Percentiles rank a stretch among this genome's conserved stretches.
phyloP scores from a whole-genome alignment of 2,329 filamentous ascomycete genomes.

The Graphilbum sp. region DNA sequence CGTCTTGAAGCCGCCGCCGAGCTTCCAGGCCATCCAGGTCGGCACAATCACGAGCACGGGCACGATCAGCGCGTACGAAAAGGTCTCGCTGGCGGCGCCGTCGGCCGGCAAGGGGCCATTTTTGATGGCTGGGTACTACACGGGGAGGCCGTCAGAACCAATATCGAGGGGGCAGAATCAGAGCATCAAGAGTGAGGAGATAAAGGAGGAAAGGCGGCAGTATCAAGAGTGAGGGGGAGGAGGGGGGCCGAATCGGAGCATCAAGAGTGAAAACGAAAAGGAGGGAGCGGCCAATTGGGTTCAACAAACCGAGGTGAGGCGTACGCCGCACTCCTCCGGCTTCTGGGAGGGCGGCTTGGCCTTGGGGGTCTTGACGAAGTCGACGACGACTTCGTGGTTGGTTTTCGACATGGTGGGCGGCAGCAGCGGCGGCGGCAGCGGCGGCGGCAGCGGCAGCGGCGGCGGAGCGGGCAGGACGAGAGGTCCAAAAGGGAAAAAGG shows the following conservation, averaged over 20 bases:
- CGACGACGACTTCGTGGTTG: constrained; percentile 39
- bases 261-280: not conserved
- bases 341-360: constrained; percentile 31
- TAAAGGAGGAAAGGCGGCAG: not conserved
- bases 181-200: not conserved
- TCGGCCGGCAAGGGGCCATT: constrained; percentile 91
- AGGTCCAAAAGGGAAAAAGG: too few species aligned
- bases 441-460: too few species aligned
- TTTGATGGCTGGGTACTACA: constrained; percentile 78
- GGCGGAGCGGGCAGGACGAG: too few species aligned
- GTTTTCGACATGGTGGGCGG: constrained; percentile 30
- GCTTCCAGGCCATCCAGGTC: constrained; percentile 64
- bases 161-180: constrained; percentile 5
- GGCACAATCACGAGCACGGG: constrained; percentile 55
- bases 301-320: constrained; percentile 35
- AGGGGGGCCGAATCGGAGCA: not conserved
- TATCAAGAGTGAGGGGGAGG: not conserved
- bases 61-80: constrained; percentile 69
- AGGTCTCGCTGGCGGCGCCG: constrained; percentile 64
- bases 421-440: not conserved
- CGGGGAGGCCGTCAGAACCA: constrained; percentile 5
- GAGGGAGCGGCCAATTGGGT: too few species aligned
- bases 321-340: constrained; percentile 36
- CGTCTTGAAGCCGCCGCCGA: constrained; percentile 76
- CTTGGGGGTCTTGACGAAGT: constrained; percentile 45